phyloP scores from a whole-genome alignment of 768 basidiomycete genomes.

The Galerina marginata region DNA sequence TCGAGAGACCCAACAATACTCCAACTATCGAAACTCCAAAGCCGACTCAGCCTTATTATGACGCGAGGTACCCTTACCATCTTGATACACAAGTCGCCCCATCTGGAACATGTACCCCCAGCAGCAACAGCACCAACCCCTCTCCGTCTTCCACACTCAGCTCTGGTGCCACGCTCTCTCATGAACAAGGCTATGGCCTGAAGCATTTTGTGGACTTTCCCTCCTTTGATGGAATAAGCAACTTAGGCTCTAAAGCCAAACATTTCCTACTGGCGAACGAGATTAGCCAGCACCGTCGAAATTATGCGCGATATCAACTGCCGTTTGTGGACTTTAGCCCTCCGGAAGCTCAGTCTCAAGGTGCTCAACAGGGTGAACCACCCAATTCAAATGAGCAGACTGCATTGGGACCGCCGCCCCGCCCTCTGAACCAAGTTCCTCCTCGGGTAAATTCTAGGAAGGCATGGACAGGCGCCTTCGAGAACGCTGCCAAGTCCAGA shows the following conservation, averaged over 20 bases:
- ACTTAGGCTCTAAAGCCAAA: background rate
- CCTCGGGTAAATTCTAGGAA: background rate
- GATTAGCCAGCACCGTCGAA: background rate
- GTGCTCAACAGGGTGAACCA: background rate
- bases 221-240: background rate
- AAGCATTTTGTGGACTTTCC: conserved; percentile 1
- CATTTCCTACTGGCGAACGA: background rate
- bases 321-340: background rate
- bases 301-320: background rate
- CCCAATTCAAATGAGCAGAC: no score
- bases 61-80: conserved; percentile 13
- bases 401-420: no score
- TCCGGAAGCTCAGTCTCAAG: background rate
- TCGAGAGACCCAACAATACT: background rate
- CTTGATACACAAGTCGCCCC: background rate
- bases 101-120: background rate
- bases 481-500: background rate
- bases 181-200: background rate
- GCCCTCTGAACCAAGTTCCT: no score
- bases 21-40: conserved; percentile 15
- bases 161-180: background rate
- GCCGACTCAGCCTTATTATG: conserved; percentile 14
- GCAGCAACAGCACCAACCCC: conserved; percentile 6
- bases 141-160: conserved; percentile 21
- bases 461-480: background rate